Evolutionary conservation across 2,329 filamentous ascomycete genomes (phyloP).

Genomic region (Pseudogymnoascus sp.): DNA sequence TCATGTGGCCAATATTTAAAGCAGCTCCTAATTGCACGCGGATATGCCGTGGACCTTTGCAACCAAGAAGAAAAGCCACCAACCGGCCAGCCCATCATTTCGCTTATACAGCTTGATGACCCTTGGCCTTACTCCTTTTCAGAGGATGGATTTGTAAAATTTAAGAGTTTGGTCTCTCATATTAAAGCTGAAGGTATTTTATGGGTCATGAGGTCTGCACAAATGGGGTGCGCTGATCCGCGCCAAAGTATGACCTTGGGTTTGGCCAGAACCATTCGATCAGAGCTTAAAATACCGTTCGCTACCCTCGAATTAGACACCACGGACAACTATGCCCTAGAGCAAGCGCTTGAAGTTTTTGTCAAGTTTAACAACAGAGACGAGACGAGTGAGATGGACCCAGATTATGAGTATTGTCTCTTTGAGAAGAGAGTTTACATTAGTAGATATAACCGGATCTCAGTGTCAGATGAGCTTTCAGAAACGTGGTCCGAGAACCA

Average conservation of each 20-base stretch:
- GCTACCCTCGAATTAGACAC: slow-evolving; percentile 22
- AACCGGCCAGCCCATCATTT: slow-evolving; percentile 13
- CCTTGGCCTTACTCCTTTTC: background rate
- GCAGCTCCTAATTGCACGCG: background rate
- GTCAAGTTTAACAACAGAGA: slow-evolving; percentile 11
- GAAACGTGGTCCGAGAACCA: background rate
- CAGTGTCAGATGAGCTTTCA: slow-evolving; percentile 13
- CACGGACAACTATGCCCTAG: background rate
- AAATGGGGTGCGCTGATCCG: slow-evolving; percentile 21
- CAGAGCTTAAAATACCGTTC: slow-evolving; percentile 18
- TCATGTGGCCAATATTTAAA: background rate
- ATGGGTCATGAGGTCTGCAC: slow-evolving; percentile 18
- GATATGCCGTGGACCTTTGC: slow-evolving; percentile 11
- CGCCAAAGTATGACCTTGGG: slow-evolving; percentile 16
- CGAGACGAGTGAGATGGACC: slow-evolving; percentile 10
- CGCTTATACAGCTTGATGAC: background rate
- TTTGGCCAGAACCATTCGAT: slow-evolving; percentile 20
- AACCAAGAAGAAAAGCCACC: slow-evolving; percentile 12
- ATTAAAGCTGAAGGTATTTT: slow-evolving; percentile 10
- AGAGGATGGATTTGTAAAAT: background rate
- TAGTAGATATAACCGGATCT: slow-evolving; percentile 19
- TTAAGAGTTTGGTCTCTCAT: background rate
- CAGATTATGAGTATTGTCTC: slow-evolving; percentile 27
- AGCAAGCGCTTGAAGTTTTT: slow-evolving; percentile 10
- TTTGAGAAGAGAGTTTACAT: slow-evolving; percentile 21